Base-by-base conservation (phyloP, 2,329 filamentous ascomycete species). In the Neocatenulostroma microsporum region DNA sequence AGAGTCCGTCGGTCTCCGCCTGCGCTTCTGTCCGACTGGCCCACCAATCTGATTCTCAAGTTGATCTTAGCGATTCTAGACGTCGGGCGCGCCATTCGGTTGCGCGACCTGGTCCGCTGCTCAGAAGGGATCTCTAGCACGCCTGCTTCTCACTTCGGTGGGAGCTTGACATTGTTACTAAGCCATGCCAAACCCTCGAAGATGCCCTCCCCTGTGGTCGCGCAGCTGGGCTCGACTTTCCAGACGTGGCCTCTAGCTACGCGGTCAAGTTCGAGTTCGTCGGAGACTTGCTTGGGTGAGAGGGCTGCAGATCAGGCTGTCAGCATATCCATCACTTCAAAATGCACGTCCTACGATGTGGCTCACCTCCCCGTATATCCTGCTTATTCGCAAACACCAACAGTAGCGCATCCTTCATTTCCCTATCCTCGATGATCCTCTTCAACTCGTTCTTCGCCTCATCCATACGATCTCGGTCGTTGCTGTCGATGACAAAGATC, bases 341-440 rank as follows among this genome's bases (percentile, higher is more conserved):
- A 2, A 18, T 21, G 29, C 25, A 5, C n/a, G n/a, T n/a, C n/a
- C n/a, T n/a, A n/a, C 13, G 36, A 14, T 11, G n/a, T n/a, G 10
- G 76, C 87, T 66, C 74, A 95, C 91, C 56, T 50, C 65, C 66
- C 33, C 83, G 82, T 68, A 96, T 73, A 88, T 98, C 91, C 76
- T 98, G 91, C 78, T 98, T 98, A 81, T 98, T 98, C 70, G 91
- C 91, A 62, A 98, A 98, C 60, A 98, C 89, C 59, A 98, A 73
- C 56, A 98, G 78, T 57, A 95, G 81, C 53, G 91, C 91, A 64
- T 98, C 91, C 65, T 89, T 84, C 68, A 98, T 86, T 74, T 98
- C 91, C 54, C 94, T 84, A 70, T 98, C 91, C 71, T 96, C 94
- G 66, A 98, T 80, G 80, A 98, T 98, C 66, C 91, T 83, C 69